Evolutionary conservation across 2,329 filamentous ascomycete genomes (phyloP).

Genomic region (Harringtonia aguacate): DNA sequence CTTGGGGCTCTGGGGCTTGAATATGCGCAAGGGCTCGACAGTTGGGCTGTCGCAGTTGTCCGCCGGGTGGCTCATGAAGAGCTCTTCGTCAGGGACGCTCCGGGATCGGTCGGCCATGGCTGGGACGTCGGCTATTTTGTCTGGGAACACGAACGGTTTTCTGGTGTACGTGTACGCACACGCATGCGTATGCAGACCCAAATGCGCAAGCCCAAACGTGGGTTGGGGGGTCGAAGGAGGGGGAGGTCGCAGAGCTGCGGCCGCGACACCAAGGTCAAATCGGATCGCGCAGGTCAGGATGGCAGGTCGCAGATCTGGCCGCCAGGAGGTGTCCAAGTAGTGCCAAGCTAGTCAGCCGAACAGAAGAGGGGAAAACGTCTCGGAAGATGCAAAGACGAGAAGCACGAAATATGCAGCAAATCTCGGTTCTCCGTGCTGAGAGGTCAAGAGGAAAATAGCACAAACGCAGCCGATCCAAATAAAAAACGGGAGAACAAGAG

Average conservation of each 20-base stretch:
- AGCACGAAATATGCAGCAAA: too few species aligned
- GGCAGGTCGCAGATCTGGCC: not conserved
- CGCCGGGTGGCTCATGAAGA: conserved; percentile 56
- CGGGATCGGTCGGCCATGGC: conserved; percentile 41
- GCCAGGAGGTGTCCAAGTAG: not conserved
- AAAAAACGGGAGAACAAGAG: not conserved
- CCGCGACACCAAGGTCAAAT: too few species aligned
- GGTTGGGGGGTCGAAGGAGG: not conserved
- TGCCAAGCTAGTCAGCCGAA: not conserved
- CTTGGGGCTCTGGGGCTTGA: conserved; percentile 61
- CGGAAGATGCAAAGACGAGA: not conserved
- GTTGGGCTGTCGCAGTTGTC: conserved; percentile 59
- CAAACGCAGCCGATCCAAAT: not conserved
- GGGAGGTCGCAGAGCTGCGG: not conserved
- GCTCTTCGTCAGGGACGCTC: conserved; percentile 67
- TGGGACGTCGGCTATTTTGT: not conserved
- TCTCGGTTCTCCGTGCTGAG: too few species aligned
- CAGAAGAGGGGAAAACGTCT: not conserved
- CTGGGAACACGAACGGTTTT: too few species aligned
- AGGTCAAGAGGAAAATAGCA: not conserved
- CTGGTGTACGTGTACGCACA: too few species aligned
- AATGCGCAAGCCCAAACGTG: too few species aligned
- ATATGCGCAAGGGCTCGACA: conserved; percentile 74
- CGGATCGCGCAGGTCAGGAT: too few species aligned
- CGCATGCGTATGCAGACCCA: too few species aligned